Evolutionary conservation across 176 grass and related monocot genomes (phyloP).

Genomic region (Metroxylon sagu): DNA sequence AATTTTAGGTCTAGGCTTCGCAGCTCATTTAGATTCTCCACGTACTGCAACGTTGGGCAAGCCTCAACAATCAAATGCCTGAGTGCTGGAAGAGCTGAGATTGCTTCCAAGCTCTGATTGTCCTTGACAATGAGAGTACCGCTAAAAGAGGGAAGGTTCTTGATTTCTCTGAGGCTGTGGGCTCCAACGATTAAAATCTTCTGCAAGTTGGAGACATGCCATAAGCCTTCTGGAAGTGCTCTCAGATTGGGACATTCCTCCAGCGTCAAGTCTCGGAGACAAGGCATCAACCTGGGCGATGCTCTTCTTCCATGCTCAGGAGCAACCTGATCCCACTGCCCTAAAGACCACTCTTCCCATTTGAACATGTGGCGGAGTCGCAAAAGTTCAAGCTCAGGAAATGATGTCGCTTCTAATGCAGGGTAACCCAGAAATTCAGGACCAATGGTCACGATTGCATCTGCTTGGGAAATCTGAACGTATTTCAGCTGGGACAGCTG

Average conservation of each 20-base stretch:
- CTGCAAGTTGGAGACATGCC: not conserved
- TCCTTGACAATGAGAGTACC: not conserved
- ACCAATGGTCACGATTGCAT: slow-evolving; percentile 21
- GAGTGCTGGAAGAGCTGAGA: slow-evolving; percentile 15
- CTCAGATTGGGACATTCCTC: slow-evolving; percentile 1
- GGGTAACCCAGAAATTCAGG: slow-evolving; percentile 7
- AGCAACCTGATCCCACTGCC: not conserved
- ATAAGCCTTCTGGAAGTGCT: slow-evolving; percentile 14
- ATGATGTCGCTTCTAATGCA: not conserved
- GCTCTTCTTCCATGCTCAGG: not conserved
- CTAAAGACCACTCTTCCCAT: slow-evolving; percentile 31
- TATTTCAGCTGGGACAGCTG: slow-evolving; percentile 14
- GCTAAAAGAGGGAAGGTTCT: slow-evolving; percentile 13
- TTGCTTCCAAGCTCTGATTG: slow-evolving; percentile 2
- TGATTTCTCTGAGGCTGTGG: slow-evolving; percentile 10
- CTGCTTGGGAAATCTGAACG: slow-evolving; percentile 8
- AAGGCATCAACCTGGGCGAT: not conserved
- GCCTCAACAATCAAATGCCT: not conserved
- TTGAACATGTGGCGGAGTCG: slow-evolving; percentile 2
- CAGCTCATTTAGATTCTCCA: slow-evolving; percentile 4
- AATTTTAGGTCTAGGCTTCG: not conserved
- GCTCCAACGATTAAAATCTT: not conserved
- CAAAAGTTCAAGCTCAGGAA: slow-evolving; percentile 22
- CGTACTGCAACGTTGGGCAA: slow-evolving; percentile 6
- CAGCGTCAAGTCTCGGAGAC: not conserved